A percentile compares a stretch with the other conserved stretches of the same genome.
Conservation (phyloP, 495 filamentous ascomycete species). For the Neurospora africana region DNA sequence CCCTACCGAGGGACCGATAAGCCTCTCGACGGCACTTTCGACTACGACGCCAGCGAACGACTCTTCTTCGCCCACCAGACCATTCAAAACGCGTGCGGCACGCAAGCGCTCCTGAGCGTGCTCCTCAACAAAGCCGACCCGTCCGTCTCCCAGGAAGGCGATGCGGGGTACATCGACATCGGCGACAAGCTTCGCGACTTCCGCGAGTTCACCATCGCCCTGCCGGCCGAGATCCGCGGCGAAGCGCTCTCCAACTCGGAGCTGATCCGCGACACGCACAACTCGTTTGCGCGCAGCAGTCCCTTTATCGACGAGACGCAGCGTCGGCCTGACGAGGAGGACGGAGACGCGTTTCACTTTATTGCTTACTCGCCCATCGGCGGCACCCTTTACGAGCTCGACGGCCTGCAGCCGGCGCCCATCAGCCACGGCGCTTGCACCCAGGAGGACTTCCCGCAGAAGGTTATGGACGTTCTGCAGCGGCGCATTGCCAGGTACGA, state of each 20-base stretch:
- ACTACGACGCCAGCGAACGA: conserved; percentile 56
- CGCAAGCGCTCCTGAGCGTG: conserved; percentile 87
- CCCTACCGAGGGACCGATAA: conserved; percentile 46
- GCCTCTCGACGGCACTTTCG: conserved; percentile 70
- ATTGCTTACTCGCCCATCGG: conserved; percentile 84
- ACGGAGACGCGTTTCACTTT: conserved; percentile 92
- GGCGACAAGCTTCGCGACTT: conserved; percentile 61
- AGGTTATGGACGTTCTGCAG: conserved; percentile 79
- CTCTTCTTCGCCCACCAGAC: conserved; percentile 96
- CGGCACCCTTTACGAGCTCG: conserved; percentile 80
- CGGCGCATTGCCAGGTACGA: conserved; percentile 79
- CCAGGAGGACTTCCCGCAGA: conserved; percentile 59
- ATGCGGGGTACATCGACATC: conserved; percentile 31
- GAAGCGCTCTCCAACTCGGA: conserved; percentile 58
- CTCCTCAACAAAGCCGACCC: conserved; percentile 68
- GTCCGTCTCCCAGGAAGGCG: conserved; percentile 1
- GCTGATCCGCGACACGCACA: conserved; percentile 83
- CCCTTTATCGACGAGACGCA: conserved; percentile 88
- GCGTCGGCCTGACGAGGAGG: conserved; percentile 43
- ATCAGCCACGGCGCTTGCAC: conserved; percentile 75
- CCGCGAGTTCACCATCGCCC: conserved; percentile 80
- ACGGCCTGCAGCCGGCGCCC: conserved; percentile 85
- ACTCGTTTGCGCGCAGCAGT: conserved; percentile 76
- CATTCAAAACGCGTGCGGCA: conserved; percentile 98
- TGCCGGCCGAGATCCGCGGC: conserved; percentile 67